Evolutionary conservation across 2,329 filamentous ascomycete species (phyloP).

Genomic region (Cladosporium oxysporum): DNA sequence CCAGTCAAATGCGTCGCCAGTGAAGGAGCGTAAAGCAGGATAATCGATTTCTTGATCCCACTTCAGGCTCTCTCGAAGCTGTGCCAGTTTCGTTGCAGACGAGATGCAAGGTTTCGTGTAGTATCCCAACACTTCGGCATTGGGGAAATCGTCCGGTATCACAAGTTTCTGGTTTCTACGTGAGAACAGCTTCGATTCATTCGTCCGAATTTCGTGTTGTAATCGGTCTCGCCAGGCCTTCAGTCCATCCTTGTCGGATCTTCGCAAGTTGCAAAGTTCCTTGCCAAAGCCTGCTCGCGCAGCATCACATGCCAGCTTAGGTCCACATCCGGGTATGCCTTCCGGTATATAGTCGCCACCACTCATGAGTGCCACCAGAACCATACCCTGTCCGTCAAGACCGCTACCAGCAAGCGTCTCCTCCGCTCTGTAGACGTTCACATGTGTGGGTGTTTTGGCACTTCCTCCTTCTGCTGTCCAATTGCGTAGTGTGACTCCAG

Average conservation of each 20-base stretch:
- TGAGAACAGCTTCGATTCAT: constrained; percentile 78
- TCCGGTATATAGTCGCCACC: constrained; percentile 92
- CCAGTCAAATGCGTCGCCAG: constrained; percentile 84
- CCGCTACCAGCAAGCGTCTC: constrained; percentile 58
- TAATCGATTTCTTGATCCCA: constrained; percentile 69
- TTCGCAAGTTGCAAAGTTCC: constrained; percentile 67
- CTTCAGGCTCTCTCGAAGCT: constrained; percentile 54
- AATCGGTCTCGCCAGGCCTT: constrained; percentile 71
- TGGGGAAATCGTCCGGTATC: constrained; percentile 81
- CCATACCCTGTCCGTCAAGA: constrained; percentile 84
- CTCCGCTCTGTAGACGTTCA: constrained; percentile 73
- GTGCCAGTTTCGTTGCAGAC: constrained; percentile 55
- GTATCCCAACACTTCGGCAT: constrained; percentile 74
- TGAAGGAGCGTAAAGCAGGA: constrained; percentile 69
- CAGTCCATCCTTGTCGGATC: constrained; percentile 61
- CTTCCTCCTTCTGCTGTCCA: constrained; percentile 72
- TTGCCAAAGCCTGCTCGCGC: constrained; percentile 83
- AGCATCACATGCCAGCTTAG: constrained; percentile 86
- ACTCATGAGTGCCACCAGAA: constrained; percentile 90
- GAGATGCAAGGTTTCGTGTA: constrained; percentile 90
- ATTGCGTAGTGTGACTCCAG: constrained; percentile 73
- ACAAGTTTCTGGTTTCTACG: constrained; percentile 70
- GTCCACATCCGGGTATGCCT: constrained; percentile 82
- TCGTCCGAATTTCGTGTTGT: constrained; percentile 75
- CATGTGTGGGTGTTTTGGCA: constrained; percentile 70